Evolutionary conservation across 257 asterid species (phyloP).

Genomic region (Lycium barbarum): DNA sequence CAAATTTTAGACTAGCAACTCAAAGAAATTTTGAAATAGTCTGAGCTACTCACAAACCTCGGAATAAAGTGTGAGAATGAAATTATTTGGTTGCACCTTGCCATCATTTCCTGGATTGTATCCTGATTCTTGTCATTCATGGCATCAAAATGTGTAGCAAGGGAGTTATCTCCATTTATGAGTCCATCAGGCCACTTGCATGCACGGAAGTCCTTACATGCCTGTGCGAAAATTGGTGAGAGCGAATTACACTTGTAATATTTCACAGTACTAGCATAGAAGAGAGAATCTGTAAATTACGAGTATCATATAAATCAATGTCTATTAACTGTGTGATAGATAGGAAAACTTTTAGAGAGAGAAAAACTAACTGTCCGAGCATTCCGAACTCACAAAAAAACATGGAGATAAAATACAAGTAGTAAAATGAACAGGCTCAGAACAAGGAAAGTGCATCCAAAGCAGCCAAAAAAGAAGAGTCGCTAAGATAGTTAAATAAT

Average conservation of each 20-base stretch:
- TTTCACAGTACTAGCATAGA: background rate
- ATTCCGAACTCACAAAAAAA: background rate
- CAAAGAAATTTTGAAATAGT: background rate
- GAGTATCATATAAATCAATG: background rate
- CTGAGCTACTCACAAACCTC: slow-evolving; percentile 53
- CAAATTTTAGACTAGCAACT: background rate
- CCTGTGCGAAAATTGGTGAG: slow-evolving; percentile 49
- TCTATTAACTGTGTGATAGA: background rate
- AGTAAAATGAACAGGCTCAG: slow-evolving; percentile 14
- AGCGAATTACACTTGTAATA: background rate
- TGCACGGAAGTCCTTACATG: slow-evolving; percentile 87
- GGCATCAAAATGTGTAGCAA: slow-evolving; percentile 77
- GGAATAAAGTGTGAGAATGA: slow-evolving; percentile 90
- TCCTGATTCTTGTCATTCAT: slow-evolving; percentile 66
- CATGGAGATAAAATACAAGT: background rate
- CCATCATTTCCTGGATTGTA: slow-evolving; percentile 57
- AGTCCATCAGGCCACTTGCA: slow-evolving; percentile 84
- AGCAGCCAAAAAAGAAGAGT: slow-evolving; percentile 21
- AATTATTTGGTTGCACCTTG: slow-evolving; percentile 63
- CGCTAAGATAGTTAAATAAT: slow-evolving; percentile 15
- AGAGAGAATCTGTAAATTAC: background rate
- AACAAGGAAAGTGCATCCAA: slow-evolving; percentile 16
- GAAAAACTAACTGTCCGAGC: background rate
- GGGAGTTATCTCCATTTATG: slow-evolving; percentile 59
- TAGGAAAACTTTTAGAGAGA: background rate